Evolutionary conservation across 805 yeast genomes (phyloP), one percentile per base, ranked within the genome.

Genomic region (Cyberlindnera nakhonratchasimensis): DNA sequence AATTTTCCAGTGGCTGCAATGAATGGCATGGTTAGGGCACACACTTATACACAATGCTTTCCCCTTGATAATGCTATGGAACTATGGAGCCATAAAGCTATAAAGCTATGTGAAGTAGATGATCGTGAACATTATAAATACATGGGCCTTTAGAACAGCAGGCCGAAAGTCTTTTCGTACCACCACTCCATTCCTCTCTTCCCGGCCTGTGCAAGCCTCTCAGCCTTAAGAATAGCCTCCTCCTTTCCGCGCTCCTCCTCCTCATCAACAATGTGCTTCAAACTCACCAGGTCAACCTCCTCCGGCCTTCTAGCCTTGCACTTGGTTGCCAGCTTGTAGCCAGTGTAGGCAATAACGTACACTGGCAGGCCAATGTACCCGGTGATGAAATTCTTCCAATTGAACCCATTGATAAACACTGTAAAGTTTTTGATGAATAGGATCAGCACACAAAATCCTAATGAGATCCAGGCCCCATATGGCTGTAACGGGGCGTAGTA

Each of bases 401-500:
- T 74, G 59, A 84, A 80, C n/a, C 61, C 64, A 38, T 78, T 78
- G 51, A 85, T 66, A 67, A 85, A 85, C 3, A 78, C 89, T 1
- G 87, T 79, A 61, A 82, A 83, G 53, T 82, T 82, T 64, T 85
- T 85, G 59, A 80, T 75, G 35, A 85, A 53, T 9, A 80, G 71
- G 45, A 85, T 68, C 39, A 83, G 42, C 39, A 65, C 43, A 61
- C 86, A 79, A 48, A 79, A 57, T 28, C 58, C 54, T 38, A 85
- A 62, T 1, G 88, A 78, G 52, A 79, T 46, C 54, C 71, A 82
- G 2, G 86, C 66, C 38, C 82, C 86, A 55, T 72, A 83, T 46
- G 87, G 87, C 63, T 79, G 86, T 42, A 76, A 70, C 34, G 86
- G 88, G 12, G 89, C 83, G 25, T 58, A 62, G 63, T 79, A 85